phyloP scores from a whole-genome alignment of 805 yeast genomes.

The Kuraishia capsulata region DNA sequence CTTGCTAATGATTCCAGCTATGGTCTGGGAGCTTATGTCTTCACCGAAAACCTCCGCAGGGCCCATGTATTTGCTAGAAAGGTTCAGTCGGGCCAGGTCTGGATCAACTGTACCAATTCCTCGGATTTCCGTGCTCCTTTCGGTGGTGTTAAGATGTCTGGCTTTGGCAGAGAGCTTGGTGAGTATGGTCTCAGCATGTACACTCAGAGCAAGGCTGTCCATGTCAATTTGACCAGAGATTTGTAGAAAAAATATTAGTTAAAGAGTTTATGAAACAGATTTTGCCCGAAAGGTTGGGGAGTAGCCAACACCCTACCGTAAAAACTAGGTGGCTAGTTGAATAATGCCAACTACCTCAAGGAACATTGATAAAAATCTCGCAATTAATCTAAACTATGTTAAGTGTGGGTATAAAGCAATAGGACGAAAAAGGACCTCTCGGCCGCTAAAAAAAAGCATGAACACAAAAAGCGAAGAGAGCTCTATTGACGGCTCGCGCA shows the following conservation, averaged over 20 bases:
- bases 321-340: too few species aligned
- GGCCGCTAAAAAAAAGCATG: too few species aligned
- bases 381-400: neutral
- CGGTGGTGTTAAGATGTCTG: slow-evolving; percentile 62
- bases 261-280: neutral
- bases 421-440: too few species aligned
- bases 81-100: slow-evolving; percentile 59
- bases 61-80: slow-evolving; percentile 54
- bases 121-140: slow-evolving; percentile 51
- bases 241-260: neutral
- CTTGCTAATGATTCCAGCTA: slow-evolving; percentile 62
- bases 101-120: slow-evolving; percentile 53
- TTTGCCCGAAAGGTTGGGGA: neutral
- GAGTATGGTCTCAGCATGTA: slow-evolving; percentile 53
- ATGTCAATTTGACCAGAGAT: slow-evolving; percentile 44
- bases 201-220: slow-evolving; percentile 60
- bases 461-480: neutral
- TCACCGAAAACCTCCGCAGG: slow-evolving; percentile 51
- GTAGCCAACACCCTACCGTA: too few species aligned
- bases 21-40: slow-evolving; percentile 76
- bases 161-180: slow-evolving; percentile 62
- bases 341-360: too few species aligned
- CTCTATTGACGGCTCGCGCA: neutral
- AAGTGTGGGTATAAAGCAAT: too few species aligned
- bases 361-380: neutral